Evolutionary conservation across 257 asterid species (phyloP).

Genomic region (Cynanchum wilfordii): DNA sequence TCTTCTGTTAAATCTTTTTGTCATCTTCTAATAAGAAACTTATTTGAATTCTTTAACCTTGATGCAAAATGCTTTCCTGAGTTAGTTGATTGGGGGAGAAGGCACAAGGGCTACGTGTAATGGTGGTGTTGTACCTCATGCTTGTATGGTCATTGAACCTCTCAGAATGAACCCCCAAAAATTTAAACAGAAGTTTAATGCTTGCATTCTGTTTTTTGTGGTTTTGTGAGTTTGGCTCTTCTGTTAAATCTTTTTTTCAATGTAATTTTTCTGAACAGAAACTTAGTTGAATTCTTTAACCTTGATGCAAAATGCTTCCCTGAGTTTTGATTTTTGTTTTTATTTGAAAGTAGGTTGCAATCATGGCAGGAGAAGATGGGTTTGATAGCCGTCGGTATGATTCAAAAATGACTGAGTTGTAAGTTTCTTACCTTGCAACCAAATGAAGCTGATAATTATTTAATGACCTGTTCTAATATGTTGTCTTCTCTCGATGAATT

Average conservation of each 20-base stretch:
- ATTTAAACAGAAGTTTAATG: constrained; percentile 50
- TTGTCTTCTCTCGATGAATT: not conserved
- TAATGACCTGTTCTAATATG: not conserved
- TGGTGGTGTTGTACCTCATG: constrained; percentile 14
- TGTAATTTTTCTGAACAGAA: not conserved
- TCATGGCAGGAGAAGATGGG: constrained; percentile 73
- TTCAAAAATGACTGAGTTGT: constrained; percentile 61
- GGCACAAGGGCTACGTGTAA: constrained; percentile 18
- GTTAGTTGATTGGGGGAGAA: constrained; percentile 13
- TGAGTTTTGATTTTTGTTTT: not conserved
- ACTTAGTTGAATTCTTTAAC: not conserved
- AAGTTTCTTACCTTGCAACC: constrained; percentile 12
- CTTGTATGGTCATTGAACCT: constrained; percentile 17
- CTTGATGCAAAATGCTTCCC: not conserved
- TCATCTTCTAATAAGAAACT: not conserved
- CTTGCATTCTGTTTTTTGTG: constrained; percentile 36
- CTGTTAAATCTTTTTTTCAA: constrained; percentile 20
- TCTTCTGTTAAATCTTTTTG: constrained; percentile 34
- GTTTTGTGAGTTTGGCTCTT: constrained; percentile 61
- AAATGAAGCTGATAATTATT: not conserved
- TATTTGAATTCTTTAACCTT: not conserved
- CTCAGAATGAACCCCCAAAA: constrained; percentile 23
- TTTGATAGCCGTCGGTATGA: constrained; percentile 64
- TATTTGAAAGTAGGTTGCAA: constrained; percentile 28
- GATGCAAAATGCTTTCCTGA: not conserved